These are phyloP conservation scores for Macaranga tanarius DNA, from an alignment of 441 rosid genomes.

Conservation along the genomic window DNA sequence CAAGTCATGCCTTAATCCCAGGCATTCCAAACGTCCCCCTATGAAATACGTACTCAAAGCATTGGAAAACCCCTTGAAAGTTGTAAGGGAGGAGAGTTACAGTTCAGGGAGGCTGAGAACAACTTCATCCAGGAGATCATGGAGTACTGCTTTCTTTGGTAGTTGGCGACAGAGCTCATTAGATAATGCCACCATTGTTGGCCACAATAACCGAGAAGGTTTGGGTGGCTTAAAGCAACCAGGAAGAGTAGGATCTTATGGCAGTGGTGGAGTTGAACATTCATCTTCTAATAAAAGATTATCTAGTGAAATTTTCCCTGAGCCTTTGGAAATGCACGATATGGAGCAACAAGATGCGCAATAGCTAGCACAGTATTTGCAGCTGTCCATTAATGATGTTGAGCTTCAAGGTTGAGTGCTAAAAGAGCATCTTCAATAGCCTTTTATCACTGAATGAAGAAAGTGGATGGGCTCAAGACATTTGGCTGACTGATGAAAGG, in stretches of 20 bases:
- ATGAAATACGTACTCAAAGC: constrained; percentile 86
- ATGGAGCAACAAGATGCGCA: constrained; percentile 44
- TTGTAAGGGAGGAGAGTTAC: constrained; percentile 72
- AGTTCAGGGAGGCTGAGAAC: constrained; percentile 66
- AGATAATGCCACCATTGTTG: constrained; percentile 36
- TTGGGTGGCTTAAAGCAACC: constrained; percentile 49
- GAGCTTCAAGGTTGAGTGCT: neutral
- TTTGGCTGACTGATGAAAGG: neutral
- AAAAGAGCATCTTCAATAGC: neutral
- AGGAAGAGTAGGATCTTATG: constrained; percentile 61
- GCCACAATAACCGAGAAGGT: constrained; percentile 41
- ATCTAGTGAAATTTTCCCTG: constrained; percentile 79
- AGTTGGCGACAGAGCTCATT: constrained; percentile 83
- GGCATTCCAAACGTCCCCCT: constrained; percentile 77
- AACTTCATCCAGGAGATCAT: constrained; percentile 79
- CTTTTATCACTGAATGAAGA: constrained; percentile 10
- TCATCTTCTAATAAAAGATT: constrained; percentile 65
- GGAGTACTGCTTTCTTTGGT: constrained; percentile 80
- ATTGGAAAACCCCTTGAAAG: constrained; percentile 81
- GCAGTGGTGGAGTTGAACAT: constrained; percentile 51
- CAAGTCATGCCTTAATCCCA: constrained; percentile 85
- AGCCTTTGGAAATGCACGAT: constrained; percentile 51
- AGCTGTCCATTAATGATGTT: constrained; percentile 1
- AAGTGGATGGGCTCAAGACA: neutral
- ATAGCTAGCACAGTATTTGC: constrained; percentile 11